Base-by-base conservation (phyloP, 2,329 filamentous ascomycete species). In the Aspergillus neotritici region DNA sequence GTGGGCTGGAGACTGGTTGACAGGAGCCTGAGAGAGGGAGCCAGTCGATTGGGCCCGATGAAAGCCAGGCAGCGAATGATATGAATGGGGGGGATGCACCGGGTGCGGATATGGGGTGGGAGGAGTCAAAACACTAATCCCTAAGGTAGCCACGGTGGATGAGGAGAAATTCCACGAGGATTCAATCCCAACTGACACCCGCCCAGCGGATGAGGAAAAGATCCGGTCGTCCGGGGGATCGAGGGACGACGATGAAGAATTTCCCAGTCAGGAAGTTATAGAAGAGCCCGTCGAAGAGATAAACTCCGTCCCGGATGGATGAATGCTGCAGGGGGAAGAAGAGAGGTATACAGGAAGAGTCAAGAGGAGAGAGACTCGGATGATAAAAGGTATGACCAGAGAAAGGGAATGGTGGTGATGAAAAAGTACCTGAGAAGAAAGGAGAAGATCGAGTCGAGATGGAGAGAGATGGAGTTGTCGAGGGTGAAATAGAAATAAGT, bases 131-230 rank as follows among this genome's bases (percentile, higher is more conserved):
- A 63, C 60, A 53, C 55, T 63, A 52, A 64, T 60, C 48, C 61
- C 64, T 46, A 69, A 56, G 49, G 64, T 63, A 63, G 66, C 67
- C 66, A 69, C 62, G 61, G 48, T 67, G 65, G 57, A 52, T 37
- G 48, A 31, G 39, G 35, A 39, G 32, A 34, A 14, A 48, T 37
- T 39, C 37, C 37, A 42, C 42, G 40, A 44, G 36, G 42, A 41
- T 36, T n/a, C 3, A 30, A 41, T 9, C 38, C 38, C 40, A 32
- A 46, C 33, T 48, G 37, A 31, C 30, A 28, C 35, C 14, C 14
- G 31, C 38, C 31, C 15, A 38, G 34, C 36, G 37, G 42, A 44
- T 31, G 44, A 34, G 21, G 44, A 34, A 15, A 34, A 36, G 11
- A 25, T 25, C 7, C 7, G 6, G 21, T 25, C 21, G 21, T 25